phyloP scores from a whole-genome alignment of 106 monocot species.

The Xerophyta viscosa region DNA sequence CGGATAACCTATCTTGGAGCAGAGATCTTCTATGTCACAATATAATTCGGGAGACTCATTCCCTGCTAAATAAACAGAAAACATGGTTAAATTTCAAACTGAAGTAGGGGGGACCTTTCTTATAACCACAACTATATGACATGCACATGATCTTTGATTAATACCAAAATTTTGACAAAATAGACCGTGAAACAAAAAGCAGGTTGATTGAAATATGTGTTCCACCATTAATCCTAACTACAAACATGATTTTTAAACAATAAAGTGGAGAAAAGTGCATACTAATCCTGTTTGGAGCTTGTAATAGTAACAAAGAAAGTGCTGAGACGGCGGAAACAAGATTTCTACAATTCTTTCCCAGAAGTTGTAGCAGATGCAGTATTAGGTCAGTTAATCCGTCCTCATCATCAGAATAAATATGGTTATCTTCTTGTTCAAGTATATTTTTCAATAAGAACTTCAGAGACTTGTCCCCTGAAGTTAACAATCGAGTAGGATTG shows the following conservation, averaged over 20 bases:
- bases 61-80: slow-evolving; percentile 17
- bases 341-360: slow-evolving; percentile 18
- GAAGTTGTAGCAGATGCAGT: slow-evolving; percentile 48
- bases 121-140: too few relatives aligned
- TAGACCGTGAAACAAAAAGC: too few relatives aligned
- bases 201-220: not conserved
- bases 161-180: too few relatives aligned
- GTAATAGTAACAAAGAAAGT: slow-evolving; percentile 40
- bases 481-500: slow-evolving; percentile 3
- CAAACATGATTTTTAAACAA: slow-evolving; percentile 3
- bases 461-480: slow-evolving; percentile 19
- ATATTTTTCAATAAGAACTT: slow-evolving; percentile 27
- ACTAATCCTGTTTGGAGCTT: slow-evolving; percentile 22
- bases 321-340: slow-evolving; percentile 46
- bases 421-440: slow-evolving; percentile 5
- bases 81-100: not conserved
- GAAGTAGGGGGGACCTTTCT: not conserved
- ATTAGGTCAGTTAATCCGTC: slow-evolving; percentile 30
- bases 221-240: not conserved
- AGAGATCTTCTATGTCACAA: slow-evolving; percentile 13
- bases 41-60: slow-evolving; percentile 7
- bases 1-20: slow-evolving; percentile 47
- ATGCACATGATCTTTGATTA: too few relatives aligned
- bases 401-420: slow-evolving; percentile 2
- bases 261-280: slow-evolving; percentile 5